Conservation (phyloP, 1,284 basidiomycete genomes). For the Amylostereum chailletii region DNA sequence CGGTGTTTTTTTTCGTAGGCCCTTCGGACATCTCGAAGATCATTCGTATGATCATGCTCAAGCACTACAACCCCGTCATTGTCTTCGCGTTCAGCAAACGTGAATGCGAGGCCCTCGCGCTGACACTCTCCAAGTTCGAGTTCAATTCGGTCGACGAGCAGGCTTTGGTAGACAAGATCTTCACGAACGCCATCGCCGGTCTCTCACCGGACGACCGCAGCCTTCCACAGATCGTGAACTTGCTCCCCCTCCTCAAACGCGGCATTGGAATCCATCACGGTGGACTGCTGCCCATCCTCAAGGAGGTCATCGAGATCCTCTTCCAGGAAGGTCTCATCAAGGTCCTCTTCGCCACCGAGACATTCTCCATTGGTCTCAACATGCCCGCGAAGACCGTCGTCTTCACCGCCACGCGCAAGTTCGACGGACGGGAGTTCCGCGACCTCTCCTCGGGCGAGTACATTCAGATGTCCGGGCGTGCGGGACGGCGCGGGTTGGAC, state of each 20-base stretch:
- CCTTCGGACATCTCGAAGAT: conserved; percentile 96
- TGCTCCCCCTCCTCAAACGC: conserved; percentile 88
- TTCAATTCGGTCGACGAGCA: conserved; percentile 95
- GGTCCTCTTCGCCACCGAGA: conserved; percentile 97
- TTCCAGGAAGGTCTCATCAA: conserved; percentile 99
- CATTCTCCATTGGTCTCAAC: conserved; percentile 98
- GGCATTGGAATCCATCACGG: conserved; percentile 99
- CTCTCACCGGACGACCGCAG: conserved; percentile 84
- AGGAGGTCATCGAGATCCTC: conserved; percentile 98
- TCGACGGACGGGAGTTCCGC: conserved; percentile 92
- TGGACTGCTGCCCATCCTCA: conserved; percentile 93
- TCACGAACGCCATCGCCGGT: conserved; percentile 90
- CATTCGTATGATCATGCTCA: conserved; percentile 97
- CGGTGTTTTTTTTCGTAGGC: conserved; percentile 33
- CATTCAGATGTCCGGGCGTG: conserved; percentile 98
- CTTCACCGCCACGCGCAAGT: conserved; percentile 93
- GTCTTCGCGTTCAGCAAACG: conserved; percentile 98
- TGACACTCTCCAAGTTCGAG: conserved; percentile 92
- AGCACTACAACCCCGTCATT: conserved; percentile 98
- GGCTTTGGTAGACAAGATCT: conserved; percentile 82
- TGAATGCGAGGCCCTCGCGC: conserved; percentile 91
- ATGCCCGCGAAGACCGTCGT: conserved; percentile 99
- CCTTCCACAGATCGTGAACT: conserved; percentile 91
- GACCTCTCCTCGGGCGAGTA: conserved; percentile 90
- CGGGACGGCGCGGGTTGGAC: conserved; percentile 93